A percentile compares a stretch with the other conserved stretches of the same genome.
Conservation (phyloP, 148 eudicot species). For the Polygonum aviculare region DNA sequence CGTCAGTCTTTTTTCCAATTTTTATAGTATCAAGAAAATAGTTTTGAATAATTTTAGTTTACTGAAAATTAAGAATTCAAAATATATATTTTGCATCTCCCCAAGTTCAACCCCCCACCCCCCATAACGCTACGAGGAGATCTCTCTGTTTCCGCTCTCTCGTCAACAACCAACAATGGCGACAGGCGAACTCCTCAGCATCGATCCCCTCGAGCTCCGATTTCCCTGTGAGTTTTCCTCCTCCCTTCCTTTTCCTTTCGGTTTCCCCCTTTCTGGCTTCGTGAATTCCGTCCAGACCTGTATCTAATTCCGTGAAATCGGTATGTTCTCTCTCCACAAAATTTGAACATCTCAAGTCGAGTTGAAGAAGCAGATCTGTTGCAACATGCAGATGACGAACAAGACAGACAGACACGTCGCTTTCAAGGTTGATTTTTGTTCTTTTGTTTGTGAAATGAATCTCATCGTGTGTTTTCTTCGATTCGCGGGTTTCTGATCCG, state of each 20-base stretch:
- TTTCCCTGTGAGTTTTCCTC: conserved; percentile 24
- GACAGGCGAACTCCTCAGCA: conserved; percentile 27
- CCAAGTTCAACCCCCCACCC: conserved; percentile 7
- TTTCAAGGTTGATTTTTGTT: conserved; percentile 32
- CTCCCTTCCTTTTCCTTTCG: neutral
- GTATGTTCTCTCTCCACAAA: neutral
- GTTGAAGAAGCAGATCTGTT: conserved; percentile 42
- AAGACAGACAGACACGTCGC: conserved; percentile 40
- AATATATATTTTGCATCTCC: neutral
- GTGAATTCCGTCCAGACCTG: neutral
- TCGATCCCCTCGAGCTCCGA: conserved; percentile 32
- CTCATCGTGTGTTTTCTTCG: neutral
- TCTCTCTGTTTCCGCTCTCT: conserved; percentile 7
- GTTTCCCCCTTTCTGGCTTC: neutral
- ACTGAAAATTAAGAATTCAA: neutral
- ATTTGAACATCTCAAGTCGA: conserved; percentile 25
- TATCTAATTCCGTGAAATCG: neutral
- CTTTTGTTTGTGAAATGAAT: neutral
- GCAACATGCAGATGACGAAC: conserved; percentile 32
- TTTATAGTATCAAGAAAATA: too few species aligned
- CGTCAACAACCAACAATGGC: conserved; percentile 13
- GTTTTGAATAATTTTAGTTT: neutral
- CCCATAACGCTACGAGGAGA: conserved; percentile 4
- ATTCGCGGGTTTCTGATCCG: neutral
- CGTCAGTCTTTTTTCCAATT: too few species aligned